Base-by-base conservation (phyloP, 2,329 filamentous ascomycete species). In the Aureobasidium sp. region DNA sequence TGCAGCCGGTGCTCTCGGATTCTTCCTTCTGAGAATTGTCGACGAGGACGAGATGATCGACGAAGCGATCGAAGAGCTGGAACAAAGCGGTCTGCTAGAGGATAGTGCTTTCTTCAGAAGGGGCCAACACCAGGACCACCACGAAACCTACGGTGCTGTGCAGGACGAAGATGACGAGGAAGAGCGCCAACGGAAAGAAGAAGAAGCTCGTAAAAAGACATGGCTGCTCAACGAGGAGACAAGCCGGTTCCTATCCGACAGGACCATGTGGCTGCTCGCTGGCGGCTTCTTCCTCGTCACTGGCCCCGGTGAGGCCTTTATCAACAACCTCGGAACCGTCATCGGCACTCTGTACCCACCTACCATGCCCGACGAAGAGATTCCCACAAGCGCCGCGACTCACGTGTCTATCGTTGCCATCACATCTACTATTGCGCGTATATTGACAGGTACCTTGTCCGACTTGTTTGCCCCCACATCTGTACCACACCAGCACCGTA, bases 181-280 rank as follows among this genome's bases (percentile, higher is more conserved):
- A 62, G 66, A 77, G 55, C 78, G 76, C 60, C 68, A 69, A 3
- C 73, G 75, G 37, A 75, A 78, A 31, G 76, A 80, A 60, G 78
- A 83, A 64, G 81, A 84, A 66, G 74, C 81, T 40, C 79, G 85
- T 64, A 95, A 93, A 79, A 96, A 96, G 79, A 85, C 86, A 17
- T 94, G 88, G 85, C 80, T 96, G 4, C 81, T 97, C 66, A 97
- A 97, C 68, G 90, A 89, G 46, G 93, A 96, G 71, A 97, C 94
- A 0, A 81, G 85, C 13, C 80, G 85, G 3, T 99, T 97, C 72
- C 79, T 99, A 10, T 81, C 83, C 25, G 94, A 99, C 67, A 85
- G 83, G 62, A 96, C 91, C 13, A 97, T 97, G 93, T 99, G 93
- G 93, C 89, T 86, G 70, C 87, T 99, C 66, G 90, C 93, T 0